Conservation (phyloP, 441 rosid species). For the Croton laevigatus region DNA sequence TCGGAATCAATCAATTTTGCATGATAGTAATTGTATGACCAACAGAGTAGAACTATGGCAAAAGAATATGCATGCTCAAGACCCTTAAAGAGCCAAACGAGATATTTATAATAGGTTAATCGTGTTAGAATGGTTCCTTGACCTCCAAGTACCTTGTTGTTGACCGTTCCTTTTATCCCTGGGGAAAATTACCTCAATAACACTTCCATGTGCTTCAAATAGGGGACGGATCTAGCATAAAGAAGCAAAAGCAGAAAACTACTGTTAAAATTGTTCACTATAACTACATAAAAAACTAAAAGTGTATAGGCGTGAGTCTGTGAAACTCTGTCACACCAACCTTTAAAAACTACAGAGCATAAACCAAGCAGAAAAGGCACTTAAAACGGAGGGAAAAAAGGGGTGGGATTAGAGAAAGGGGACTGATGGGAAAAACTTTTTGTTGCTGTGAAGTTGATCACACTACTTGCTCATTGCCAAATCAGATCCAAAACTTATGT, state of each 20-base stretch:
- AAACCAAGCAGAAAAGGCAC: not conserved
- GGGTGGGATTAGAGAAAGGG: not conserved
- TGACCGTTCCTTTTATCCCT: constrained; percentile 67
- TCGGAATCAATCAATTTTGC: not conserved
- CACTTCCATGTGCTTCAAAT: constrained; percentile 67
- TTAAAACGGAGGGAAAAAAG: too few relatives aligned
- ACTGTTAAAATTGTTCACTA: not conserved
- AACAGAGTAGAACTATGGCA: not conserved
- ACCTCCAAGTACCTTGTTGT: constrained; percentile 49
- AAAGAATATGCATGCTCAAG: not conserved
- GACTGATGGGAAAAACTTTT: not conserved
- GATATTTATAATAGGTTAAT: not conserved
- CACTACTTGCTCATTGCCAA: not conserved
- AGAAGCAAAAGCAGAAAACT: constrained; percentile 17
- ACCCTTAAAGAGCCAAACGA: not conserved
- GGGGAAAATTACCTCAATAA: constrained; percentile 66
- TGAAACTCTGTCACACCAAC: not conserved
- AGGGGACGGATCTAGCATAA: constrained; percentile 54
- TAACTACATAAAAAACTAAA: not conserved
- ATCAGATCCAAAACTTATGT: not conserved
- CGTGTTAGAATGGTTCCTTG: constrained; percentile 1
- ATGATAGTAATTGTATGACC: too few relatives aligned
- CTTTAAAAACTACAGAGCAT: not conserved
- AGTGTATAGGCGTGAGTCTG: not conserved
- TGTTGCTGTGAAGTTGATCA: not conserved